phyloP scores from a whole-genome alignment of 2,329 filamentous ascomycete species.

The Hymenotorrendiella dingleyae region DNA sequence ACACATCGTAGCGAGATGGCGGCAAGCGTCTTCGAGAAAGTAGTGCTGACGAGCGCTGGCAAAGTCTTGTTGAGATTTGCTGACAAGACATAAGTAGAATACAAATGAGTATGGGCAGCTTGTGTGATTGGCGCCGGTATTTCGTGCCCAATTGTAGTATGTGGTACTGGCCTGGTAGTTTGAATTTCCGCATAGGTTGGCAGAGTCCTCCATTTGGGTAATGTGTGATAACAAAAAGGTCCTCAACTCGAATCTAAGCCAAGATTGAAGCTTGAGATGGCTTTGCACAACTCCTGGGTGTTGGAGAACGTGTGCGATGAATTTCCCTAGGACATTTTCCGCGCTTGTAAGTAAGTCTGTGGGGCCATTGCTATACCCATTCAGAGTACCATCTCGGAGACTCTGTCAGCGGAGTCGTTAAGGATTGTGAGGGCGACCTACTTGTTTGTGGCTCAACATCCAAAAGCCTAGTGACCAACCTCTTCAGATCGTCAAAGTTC shows the following conservation, averaged over 20 bases:
- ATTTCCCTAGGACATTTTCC: neutral
- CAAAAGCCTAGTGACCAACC: neutral
- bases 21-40: neutral
- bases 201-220: neutral
- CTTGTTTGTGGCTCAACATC: too few relatives aligned
- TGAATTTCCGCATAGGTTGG: too few relatives aligned
- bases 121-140: slow-evolving; percentile 5
- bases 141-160: neutral
- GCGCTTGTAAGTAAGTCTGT: neutral
- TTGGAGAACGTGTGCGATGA: neutral
- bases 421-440: neutral
- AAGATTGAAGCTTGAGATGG: too few relatives aligned
- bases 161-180: neutral
- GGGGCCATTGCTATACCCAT: neutral
- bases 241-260: neutral
- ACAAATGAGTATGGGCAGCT: slow-evolving; percentile 8
- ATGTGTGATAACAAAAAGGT: neutral
- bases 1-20: neutral
- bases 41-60: neutral
- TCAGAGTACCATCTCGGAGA: neutral
- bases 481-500: neutral
- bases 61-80: neutral
- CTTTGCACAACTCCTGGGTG: neutral
- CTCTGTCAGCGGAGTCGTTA: too few relatives aligned
- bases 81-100: neutral